These are phyloP conservation scores for Gilbertella persicaria DNA, from an alignment of 371 early-diverging fungal genomes.

Conservation along the genomic window DNA sequence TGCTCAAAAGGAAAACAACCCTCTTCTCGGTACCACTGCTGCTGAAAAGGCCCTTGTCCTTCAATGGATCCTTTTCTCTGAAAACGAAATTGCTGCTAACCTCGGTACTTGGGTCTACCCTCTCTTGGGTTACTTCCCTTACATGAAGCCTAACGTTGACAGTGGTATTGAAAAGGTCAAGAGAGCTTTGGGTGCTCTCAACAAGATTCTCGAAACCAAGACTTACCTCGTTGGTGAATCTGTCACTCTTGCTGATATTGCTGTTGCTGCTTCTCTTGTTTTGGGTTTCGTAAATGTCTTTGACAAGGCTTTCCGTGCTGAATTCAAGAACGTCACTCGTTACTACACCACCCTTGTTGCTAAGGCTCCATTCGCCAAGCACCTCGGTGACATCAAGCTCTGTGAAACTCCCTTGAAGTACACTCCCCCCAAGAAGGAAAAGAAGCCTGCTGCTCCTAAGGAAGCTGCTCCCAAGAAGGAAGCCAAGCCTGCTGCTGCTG, in stretches of 20 bases:
- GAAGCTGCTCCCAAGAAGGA: slow-evolving; percentile 57
- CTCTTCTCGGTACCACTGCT: slow-evolving; percentile 64
- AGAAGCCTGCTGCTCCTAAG: slow-evolving; percentile 62
- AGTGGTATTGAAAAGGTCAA: slow-evolving; percentile 56
- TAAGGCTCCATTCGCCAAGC: slow-evolving; percentile 79
- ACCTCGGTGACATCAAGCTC: slow-evolving; percentile 62
- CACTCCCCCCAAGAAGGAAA: slow-evolving; percentile 52
- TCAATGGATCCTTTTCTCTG: slow-evolving; percentile 78
- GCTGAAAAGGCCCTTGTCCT: slow-evolving; percentile 78
- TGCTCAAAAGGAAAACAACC: slow-evolving; percentile 59
- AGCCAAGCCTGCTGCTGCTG: slow-evolving; percentile 58
- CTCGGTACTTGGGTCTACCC: slow-evolving; percentile 57
- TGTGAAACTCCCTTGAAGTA: slow-evolving; percentile 42
- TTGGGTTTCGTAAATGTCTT: slow-evolving; percentile 48
- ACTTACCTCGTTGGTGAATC: slow-evolving; percentile 83
- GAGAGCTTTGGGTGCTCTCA: slow-evolving; percentile 58
- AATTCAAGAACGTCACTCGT: slow-evolving; percentile 81
- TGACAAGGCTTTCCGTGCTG: slow-evolving; percentile 69
- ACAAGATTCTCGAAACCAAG: slow-evolving; percentile 61
- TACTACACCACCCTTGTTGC: slow-evolving; percentile 82
- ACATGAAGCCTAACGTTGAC: slow-evolving; percentile 60
- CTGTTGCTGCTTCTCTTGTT: slow-evolving; percentile 54
- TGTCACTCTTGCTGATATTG: slow-evolving; percentile 78
- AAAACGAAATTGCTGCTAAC: slow-evolving; percentile 53
- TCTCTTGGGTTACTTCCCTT: slow-evolving; percentile 55